Conservation (phyloP, 805 yeast species). For the Candida peoriensis region DNA sequence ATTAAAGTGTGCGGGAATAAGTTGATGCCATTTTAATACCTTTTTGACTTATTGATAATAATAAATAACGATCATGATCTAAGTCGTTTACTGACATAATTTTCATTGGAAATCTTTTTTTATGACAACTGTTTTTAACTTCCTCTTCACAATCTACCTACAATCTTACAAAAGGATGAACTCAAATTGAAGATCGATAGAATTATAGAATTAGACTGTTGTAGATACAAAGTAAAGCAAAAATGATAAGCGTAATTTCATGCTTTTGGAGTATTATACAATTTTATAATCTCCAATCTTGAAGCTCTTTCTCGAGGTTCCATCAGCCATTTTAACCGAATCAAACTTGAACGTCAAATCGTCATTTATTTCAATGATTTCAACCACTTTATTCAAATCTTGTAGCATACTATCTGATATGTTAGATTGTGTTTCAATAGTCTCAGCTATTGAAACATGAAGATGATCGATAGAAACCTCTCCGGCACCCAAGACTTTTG, state of each 20-base stretch:
- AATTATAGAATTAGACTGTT: too few species aligned
- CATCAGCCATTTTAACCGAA: slow-evolving; percentile 10
- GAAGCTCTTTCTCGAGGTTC: slow-evolving; percentile 5
- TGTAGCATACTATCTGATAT: slow-evolving; percentile 1
- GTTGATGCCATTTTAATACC: too few species aligned
- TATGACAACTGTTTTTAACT: too few species aligned
- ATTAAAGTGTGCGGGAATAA: too few species aligned
- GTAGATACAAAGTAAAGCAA: neutral
- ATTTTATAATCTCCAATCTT: slow-evolving; percentile 4
- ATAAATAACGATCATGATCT: too few species aligned
- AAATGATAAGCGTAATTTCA: neutral
- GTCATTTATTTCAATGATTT: slow-evolving; percentile 9
- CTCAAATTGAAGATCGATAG: too few species aligned
- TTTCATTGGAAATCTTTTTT: too few species aligned
- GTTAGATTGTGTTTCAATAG: neutral
- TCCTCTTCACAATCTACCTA: too few species aligned
- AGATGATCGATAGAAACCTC: slow-evolving; percentile 3
- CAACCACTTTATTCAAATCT: slow-evolving; percentile 7
- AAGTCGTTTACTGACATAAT: too few species aligned
- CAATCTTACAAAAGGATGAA: too few species aligned
- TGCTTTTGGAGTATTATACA: too few species aligned
- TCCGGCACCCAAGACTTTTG: neutral
- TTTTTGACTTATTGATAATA: too few species aligned
- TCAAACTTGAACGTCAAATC: slow-evolving; percentile 9
- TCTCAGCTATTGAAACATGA: slow-evolving; percentile 7